Evolutionary conservation across 176 grass and related monocot genomes (phyloP).

Genomic region (Rhynchospora breviuscula): DNA sequence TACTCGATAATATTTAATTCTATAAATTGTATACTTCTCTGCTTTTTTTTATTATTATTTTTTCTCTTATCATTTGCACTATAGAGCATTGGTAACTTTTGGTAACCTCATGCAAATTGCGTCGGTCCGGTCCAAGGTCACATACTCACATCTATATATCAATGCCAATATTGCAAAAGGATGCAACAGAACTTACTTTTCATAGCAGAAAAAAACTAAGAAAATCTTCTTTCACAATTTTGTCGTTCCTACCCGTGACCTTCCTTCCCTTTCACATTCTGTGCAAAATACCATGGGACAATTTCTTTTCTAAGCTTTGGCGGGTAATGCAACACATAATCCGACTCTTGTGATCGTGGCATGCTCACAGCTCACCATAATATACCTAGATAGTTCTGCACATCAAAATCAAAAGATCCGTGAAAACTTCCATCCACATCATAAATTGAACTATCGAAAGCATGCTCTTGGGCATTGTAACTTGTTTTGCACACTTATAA

Average conservation of each 20-base stretch:
- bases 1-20: no score
- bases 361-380: neutral
- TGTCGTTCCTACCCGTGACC: constrained; percentile 8
- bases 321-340: neutral
- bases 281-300: neutral
- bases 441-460: neutral
- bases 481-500: neutral
- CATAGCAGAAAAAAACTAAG: neutral
- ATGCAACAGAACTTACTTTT: neutral
- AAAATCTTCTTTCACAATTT: neutral
- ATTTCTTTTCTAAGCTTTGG: neutral
- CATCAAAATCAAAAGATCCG: neutral
- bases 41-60: no score
- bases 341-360: no score
- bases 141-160: no score
- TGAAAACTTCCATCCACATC: neutral
- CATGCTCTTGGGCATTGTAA: neutral
- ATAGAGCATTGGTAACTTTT: neutral
- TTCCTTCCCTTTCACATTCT: neutral
- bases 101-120: neutral
- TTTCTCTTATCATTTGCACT: no score
- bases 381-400: neutral
- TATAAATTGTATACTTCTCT: no score
- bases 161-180: neutral
- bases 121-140: neutral